Conservation (phyloP, 2,329 filamentous ascomycete species). For the Aaosphaeria arxii region DNA sequence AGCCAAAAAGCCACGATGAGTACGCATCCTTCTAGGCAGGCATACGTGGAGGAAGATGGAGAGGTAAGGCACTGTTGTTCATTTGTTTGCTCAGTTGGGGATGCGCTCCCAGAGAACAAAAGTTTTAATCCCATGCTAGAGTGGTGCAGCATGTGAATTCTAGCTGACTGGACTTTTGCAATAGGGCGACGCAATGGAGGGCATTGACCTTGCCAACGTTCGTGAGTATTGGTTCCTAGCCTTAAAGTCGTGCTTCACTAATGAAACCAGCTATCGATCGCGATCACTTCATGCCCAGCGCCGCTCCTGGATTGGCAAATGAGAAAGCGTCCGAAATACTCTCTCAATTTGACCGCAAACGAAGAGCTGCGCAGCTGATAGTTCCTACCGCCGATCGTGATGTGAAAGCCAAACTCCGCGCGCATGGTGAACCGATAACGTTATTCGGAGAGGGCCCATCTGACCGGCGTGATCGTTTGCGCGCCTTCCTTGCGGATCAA, state of each 20-base stretch:
- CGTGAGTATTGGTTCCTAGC: conserved; percentile 48
- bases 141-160: too few relatives aligned
- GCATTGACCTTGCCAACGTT: conserved; percentile 61
- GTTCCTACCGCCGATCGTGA: conserved; percentile 92
- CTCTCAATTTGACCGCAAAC: conserved; percentile 86
- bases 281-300: conserved; percentile 76
- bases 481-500: conserved; percentile 74
- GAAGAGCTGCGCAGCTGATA: conserved; percentile 80
- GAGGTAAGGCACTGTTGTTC: conserved; percentile 53
- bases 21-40: conserved; percentile 86
- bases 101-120: too few relatives aligned
- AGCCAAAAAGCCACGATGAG: conserved; percentile 34
- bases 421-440: conserved; percentile 89
- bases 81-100: background rate
- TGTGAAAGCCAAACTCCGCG: conserved; percentile 76
- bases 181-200: conserved; percentile 53
- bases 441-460: conserved; percentile 87
- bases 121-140: too few relatives aligned
- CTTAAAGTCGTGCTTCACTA: background rate
- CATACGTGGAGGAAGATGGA: conserved; percentile 84
- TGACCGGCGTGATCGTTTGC: conserved; percentile 81
- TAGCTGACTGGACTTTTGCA: too few relatives aligned
- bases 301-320: conserved; percentile 63
- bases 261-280: conserved; percentile 60
- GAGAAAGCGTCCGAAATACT: conserved; percentile 84